Evolutionary conservation across 441 rosid species (phyloP), one percentile per base, ranked within the genome.

Genomic region (Adansonia grandidieri): DNA sequence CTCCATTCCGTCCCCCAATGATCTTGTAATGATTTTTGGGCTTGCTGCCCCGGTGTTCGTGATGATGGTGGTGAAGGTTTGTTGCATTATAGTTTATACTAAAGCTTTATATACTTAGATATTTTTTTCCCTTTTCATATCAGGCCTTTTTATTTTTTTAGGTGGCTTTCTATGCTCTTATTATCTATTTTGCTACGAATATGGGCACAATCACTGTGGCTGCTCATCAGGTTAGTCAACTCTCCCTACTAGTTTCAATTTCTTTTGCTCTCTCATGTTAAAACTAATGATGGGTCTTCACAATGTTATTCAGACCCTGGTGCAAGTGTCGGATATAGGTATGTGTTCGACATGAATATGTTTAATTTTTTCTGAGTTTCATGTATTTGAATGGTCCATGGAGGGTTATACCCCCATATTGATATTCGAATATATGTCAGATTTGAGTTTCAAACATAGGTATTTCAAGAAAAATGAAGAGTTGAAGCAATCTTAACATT

Each of bases 21-120:
- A 96, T 80, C 84, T 92, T 74, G 42, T 81, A 79, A 80, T 82
- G 8, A 87, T 92, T 74, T 79, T 89, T 14, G 87, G 88, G 74
- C 85, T 94, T 37, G 94, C 97, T 81, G 94, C 94, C 63, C 99
- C 97, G 22, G 93, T 96, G 11, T 91, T 94, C 80, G 76, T 92
- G 71, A 89, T 88, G 65, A 71, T 91, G 89, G 86, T 85, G 82
- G 83, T 92, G 50, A 92, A 92, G 95, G 93, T 91, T 50, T 64
- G 73, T 32, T 20, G 17, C 1, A 74, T 75, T 77, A 9, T 37
- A n/a, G 71, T 72, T 65, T 61, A 28, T 73, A 77, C 67, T 75
- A 69, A 69, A 74, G 22, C 19, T 22, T 14, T 19, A 10, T 19
- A 45, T 22, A 17, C 74, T 24, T 8, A 3, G 28, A 14, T 62